Percentiles rank a stretch among this genome's conserved stretches.
phyloP scores from a whole-genome alignment of 1,284 basidiomycete species.

The Trichosporon sp. region DNA sequence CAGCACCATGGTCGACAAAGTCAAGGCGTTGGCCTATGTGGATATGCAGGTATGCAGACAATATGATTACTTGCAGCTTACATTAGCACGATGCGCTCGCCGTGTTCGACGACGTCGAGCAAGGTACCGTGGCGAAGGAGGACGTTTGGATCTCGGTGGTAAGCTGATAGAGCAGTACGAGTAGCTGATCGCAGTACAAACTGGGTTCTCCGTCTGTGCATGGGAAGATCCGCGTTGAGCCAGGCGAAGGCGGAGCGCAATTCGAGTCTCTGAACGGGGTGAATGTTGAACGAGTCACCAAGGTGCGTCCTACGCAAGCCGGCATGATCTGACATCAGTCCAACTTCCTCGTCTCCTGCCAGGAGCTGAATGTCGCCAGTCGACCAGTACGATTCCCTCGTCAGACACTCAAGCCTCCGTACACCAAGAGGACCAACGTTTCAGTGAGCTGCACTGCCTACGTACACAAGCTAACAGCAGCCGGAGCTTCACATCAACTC shows the following conservation, averaged over 20 bases:
- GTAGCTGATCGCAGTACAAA: constrained; percentile 30
- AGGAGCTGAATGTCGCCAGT: constrained; percentile 21
- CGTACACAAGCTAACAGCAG: constrained; percentile 6
- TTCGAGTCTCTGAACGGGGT: constrained; percentile 30
- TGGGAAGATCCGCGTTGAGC: constrained; percentile 35
- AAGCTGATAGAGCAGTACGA: constrained; percentile 11
- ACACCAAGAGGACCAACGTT: constrained; percentile 25
- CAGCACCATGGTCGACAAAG: constrained; percentile 6
- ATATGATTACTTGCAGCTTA: background rate
- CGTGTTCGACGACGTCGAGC: constrained; percentile 47
- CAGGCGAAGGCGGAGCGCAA: constrained; percentile 29
- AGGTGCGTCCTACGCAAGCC: constrained; percentile 18
- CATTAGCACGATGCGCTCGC: constrained; percentile 43
- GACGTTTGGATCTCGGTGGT: constrained; percentile 47
- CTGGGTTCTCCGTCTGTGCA: constrained; percentile 34
- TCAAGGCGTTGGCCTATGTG: constrained; percentile 33
- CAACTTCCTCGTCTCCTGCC: constrained; percentile 33
- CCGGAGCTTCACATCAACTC: constrained; percentile 38
- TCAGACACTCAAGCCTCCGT: constrained; percentile 36
- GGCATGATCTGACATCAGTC: constrained; percentile 22
- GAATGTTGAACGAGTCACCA: constrained; percentile 27
- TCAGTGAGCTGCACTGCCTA: constrained; percentile 21
- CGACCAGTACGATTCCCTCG: constrained; percentile 38
- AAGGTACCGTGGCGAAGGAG: constrained; percentile 35
- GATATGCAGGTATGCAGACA: constrained; percentile 43